phyloP scores from a whole-genome alignment of 768 basidiomycete species.

The Leccinum disarticulatum region DNA sequence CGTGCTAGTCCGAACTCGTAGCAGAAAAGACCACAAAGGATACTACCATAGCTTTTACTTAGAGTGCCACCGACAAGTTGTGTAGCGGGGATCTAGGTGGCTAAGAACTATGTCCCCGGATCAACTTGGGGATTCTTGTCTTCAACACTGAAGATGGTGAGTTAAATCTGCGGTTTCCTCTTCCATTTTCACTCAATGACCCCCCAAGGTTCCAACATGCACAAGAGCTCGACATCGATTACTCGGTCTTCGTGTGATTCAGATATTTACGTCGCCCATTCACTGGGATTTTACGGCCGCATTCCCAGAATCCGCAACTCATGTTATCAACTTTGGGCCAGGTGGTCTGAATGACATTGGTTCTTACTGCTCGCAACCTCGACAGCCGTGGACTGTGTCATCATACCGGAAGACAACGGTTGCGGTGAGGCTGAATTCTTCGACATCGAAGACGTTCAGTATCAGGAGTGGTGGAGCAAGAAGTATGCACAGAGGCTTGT shows the following conservation, averaged over 20 bases:
- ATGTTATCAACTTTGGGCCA: slow-evolving; percentile 95
- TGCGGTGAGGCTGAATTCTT: slow-evolving; percentile 91
- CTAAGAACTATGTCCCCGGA: slow-evolving; percentile 74
- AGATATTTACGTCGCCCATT: slow-evolving; percentile 89
- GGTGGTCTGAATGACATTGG: slow-evolving; percentile 94
- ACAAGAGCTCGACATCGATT: slow-evolving; percentile 61
- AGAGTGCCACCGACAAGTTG: slow-evolving; percentile 71
- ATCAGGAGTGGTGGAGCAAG: slow-evolving; percentile 90
- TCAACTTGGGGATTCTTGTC: slow-evolving; percentile 77
- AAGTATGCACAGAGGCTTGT: slow-evolving; percentile 83
- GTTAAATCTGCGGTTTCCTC: slow-evolving; percentile 31
- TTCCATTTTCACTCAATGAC: slow-evolving; percentile 17
- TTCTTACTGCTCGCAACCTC: slow-evolving; percentile 80
- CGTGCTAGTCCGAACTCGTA: slow-evolving; percentile 85
- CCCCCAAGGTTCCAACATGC: slow-evolving; percentile 76
- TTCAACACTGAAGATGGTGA: slow-evolving; percentile 92
- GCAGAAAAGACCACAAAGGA: slow-evolving; percentile 93
- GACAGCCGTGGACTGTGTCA: slow-evolving; percentile 90
- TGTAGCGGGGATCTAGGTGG: slow-evolving; percentile 71
- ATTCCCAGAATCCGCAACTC: slow-evolving; percentile 89
- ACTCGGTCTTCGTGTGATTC: slow-evolving; percentile 85
- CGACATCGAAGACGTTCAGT: slow-evolving; percentile 58
- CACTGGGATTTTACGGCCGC: slow-evolving; percentile 90
- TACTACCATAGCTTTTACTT: slow-evolving; percentile 95
- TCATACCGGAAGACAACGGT: slow-evolving; percentile 85